These are phyloP conservation scores for Xylaria flabelliformis DNA, from an alignment of 495 filamentous ascomycete species.

Conservation along the genomic window DNA sequence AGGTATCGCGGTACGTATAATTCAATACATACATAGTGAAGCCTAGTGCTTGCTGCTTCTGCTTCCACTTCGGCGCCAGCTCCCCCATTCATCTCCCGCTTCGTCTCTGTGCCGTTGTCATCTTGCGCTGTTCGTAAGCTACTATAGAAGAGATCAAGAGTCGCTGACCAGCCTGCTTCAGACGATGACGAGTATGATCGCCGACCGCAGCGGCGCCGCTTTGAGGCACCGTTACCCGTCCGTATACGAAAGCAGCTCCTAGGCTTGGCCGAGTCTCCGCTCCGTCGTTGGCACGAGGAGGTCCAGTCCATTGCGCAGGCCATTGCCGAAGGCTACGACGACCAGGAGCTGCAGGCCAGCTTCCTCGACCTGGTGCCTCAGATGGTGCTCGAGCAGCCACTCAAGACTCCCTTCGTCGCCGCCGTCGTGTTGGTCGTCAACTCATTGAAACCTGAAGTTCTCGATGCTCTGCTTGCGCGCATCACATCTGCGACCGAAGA, in stretches of 20 bases:
- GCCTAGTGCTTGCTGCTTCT: not conserved
- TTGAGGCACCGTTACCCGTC: constrained; percentile 76
- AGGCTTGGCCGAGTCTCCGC: constrained; percentile 83
- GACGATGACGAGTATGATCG: constrained; percentile 77
- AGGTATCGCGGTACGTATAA: constrained; percentile 57
- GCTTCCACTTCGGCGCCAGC: not conserved
- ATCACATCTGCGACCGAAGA: constrained; percentile 63
- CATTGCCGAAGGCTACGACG: constrained; percentile 80
- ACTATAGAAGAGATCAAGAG: constrained; percentile 45
- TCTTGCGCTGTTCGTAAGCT: not conserved
- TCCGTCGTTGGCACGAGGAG: constrained; percentile 82
- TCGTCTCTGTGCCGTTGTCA: constrained; percentile 20
- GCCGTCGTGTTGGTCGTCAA: constrained; percentile 79
- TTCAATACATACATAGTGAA: not conserved
- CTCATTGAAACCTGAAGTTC: constrained; percentile 72
- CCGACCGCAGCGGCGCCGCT: constrained; percentile 74
- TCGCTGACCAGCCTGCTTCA: constrained; percentile 19
- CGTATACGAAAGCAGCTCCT: constrained; percentile 83
- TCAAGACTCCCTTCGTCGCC: constrained; percentile 94
- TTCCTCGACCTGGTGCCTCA: constrained; percentile 76
- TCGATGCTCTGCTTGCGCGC: constrained; percentile 68
- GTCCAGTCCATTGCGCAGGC: constrained; percentile 74
- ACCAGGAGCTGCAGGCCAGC: constrained; percentile 67
- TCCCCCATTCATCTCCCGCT: constrained; percentile 20
- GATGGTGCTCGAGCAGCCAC: constrained; percentile 86